These are phyloP conservation scores for Boechera retrofracta DNA, from an alignment of 345 rosid species.

Conservation along the genomic window DNA sequence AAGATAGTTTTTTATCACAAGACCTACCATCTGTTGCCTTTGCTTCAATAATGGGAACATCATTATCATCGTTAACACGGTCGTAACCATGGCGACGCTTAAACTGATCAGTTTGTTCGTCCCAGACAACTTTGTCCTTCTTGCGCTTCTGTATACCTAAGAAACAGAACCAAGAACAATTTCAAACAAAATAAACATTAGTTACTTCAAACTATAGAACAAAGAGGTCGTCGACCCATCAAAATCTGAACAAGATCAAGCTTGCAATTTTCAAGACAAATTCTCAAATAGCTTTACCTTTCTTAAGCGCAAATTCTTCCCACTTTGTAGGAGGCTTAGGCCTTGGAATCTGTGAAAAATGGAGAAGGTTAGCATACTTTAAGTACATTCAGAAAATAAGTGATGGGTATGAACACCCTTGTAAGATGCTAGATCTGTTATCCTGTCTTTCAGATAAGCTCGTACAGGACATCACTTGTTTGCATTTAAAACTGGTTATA, in stretches of 20 bases:
- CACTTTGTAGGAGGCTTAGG: slow-evolving; percentile 51
- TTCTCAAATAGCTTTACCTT: slow-evolving; percentile 47
- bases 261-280: slow-evolving; percentile 13
- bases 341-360: slow-evolving; percentile 40
- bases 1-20: neutral
- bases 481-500: neutral
- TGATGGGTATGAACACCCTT: slow-evolving; percentile 3
- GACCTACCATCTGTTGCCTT: slow-evolving; percentile 78
- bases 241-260: slow-evolving; percentile 10
- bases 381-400: neutral
- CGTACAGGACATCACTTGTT: neutral
- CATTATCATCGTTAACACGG: slow-evolving; percentile 89
- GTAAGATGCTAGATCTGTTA: neutral
- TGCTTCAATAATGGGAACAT: slow-evolving; percentile 84
- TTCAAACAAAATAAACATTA: neutral
- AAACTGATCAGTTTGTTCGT: slow-evolving; percentile 83
- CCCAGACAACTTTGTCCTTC: slow-evolving; percentile 83
- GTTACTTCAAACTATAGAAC: neutral
- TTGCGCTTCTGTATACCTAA: slow-evolving; percentile 84
- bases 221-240: neutral
- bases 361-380: slow-evolving; percentile 13
- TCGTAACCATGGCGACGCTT: slow-evolving; percentile 91
- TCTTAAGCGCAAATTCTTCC: slow-evolving; percentile 51
- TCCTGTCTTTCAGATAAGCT: neutral
- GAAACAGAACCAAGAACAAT: slow-evolving; percentile 34